phyloP scores from a whole-genome alignment of 345 rosid genomes.

The Aquilaria malaccensis region DNA sequence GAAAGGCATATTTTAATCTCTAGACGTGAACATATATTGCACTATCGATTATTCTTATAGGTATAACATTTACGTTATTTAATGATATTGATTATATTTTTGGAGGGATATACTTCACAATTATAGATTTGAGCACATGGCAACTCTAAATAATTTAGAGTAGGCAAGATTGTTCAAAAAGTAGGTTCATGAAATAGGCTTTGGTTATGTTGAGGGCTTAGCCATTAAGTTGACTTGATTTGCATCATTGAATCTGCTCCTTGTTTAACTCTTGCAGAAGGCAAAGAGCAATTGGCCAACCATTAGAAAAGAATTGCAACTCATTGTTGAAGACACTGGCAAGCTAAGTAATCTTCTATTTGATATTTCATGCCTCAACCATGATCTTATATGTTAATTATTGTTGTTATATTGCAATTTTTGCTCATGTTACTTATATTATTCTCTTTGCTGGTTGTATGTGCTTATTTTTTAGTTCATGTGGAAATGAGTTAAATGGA shows the following conservation, averaged over 20 bases:
- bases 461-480: background rate
- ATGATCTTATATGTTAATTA: background rate
- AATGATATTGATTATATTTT: constrained; percentile 21
- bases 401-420: background rate
- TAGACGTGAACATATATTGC: constrained; percentile 1
- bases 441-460: background rate
- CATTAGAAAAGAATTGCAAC: constrained; percentile 79
- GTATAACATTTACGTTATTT: background rate
- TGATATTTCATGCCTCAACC: background rate
- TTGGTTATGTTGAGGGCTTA: constrained; percentile 5
- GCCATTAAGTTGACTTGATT: background rate
- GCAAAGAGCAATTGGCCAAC: constrained; percentile 82
- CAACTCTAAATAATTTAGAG: constrained; percentile 71
- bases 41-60: too few relatives aligned
- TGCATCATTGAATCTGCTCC: constrained; percentile 1
- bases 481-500: background rate
- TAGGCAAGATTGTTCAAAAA: constrained; percentile 86
- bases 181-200: constrained; percentile 46
- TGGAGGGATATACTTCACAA: constrained; percentile 97
- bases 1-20: background rate
- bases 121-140: constrained; percentile 95
- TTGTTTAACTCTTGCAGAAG: constrained; percentile 51
- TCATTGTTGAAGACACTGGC: constrained; percentile 89
- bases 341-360: constrained; percentile 56
- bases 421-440: background rate